Conservation (phyloP, 805 yeast species). For the Wickerhamiella alocasiicola region DNA sequence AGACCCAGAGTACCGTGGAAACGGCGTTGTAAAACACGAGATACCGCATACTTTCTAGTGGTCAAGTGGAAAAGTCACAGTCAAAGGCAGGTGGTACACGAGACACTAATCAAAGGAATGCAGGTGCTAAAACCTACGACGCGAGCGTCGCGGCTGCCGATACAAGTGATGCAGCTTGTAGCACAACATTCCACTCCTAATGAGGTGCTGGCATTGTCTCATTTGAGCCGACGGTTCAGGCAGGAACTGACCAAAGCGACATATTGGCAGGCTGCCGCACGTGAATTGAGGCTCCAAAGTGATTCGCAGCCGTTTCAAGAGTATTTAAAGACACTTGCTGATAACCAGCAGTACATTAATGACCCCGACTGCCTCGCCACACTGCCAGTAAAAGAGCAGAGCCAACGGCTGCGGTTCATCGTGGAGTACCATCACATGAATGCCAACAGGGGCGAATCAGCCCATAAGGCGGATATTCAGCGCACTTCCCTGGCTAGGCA, state of each 20-base stretch:
- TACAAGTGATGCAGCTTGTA: neutral
- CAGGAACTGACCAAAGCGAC: constrained; percentile 4
- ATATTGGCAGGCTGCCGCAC: neutral
- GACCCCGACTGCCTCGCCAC: constrained; percentile 2
- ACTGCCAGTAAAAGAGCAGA: neutral
- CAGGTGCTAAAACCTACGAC: constrained; percentile 7
- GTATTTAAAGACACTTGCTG: neutral
- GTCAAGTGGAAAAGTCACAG: neutral
- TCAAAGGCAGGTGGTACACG: too few relatives aligned
- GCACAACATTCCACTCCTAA: constrained; percentile 1
- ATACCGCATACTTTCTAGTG: constrained; percentile 19
- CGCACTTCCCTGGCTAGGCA: constrained; percentile 1
- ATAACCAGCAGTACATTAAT: neutral
- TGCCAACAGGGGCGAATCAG: neutral
- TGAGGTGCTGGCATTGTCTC: constrained; percentile 1
- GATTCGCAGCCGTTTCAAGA: neutral
- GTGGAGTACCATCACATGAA: neutral
- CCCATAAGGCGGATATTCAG: neutral
- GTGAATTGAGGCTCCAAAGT: neutral
- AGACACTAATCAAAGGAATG: constrained; percentile 1
- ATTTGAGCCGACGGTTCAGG: neutral
- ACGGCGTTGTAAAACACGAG: constrained; percentile 40
- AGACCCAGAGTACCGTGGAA: constrained; percentile 44
- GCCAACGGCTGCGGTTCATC: neutral
- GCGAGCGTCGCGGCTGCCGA: constrained; percentile 10